Percentiles rank a stretch among this genome's conserved stretches.
phyloP scores from a whole-genome alignment of 78 protist species.

The Dictyostelium brefeldianum region DNA sequence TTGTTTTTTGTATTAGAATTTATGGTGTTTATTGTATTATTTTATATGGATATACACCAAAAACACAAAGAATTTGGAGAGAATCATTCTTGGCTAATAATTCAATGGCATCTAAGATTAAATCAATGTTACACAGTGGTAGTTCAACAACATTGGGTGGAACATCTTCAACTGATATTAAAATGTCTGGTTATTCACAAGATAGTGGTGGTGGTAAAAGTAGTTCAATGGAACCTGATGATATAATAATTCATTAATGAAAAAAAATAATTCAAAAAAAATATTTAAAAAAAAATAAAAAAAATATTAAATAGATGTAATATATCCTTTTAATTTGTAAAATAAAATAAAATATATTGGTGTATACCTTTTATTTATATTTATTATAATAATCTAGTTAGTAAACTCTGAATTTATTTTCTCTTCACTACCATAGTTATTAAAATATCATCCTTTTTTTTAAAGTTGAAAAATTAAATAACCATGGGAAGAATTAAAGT shows the following conservation, averaged over 20 bases:
- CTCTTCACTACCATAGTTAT: no score
- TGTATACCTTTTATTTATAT: no score
- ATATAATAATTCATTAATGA: background rate
- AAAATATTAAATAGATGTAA: no score
- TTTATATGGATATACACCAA: background rate
- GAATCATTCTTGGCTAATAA: conserved; percentile 23
- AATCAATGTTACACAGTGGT: background rate
- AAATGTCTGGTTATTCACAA: background rate
- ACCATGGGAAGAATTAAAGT: no score
- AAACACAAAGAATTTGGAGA: conserved; percentile 34
- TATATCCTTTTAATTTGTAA: no score
- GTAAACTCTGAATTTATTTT: no score
- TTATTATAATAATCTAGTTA: no score
- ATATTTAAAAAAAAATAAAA: background rate
- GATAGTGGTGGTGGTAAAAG: conserved; percentile 12
- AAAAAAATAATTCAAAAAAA: background rate
- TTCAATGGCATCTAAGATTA: background rate
- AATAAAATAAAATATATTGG: no score
- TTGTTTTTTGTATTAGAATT: conserved; percentile 42
- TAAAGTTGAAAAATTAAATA: no score
- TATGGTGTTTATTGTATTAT: conserved; percentile 40
- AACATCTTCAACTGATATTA: background rate
- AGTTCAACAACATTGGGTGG: background rate
- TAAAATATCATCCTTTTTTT: no score
- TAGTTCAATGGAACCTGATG: conserved; percentile 23